Percentiles rank a stretch among this genome's conserved stretches.
Evolutionary conservation across 768 basidiomycete genomes (phyloP).

Genomic region (Dacryopinax primogenitus): DNA sequence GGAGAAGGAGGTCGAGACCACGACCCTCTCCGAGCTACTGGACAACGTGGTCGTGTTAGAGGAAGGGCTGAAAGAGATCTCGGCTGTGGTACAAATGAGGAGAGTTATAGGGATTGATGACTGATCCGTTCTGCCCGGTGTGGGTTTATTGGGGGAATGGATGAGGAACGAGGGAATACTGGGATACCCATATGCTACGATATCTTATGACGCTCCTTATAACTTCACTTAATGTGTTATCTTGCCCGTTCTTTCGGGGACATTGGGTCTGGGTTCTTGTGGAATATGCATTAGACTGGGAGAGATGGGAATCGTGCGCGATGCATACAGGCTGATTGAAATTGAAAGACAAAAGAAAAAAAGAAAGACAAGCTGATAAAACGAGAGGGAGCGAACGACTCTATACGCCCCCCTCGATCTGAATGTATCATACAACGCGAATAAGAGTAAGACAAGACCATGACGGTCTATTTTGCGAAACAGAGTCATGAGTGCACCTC

Average conservation of each 20-base stretch:
- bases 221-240: background rate
- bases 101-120: slow-evolving; percentile 71
- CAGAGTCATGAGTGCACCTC: slow-evolving; percentile 26
- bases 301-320: background rate
- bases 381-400: too few species aligned
- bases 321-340: slow-evolving; percentile 4
- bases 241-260: background rate
- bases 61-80: slow-evolving; percentile 87
- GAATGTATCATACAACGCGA: background rate
- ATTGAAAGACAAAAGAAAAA: background rate
- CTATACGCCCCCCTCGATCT: background rate
- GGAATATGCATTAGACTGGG: background rate
- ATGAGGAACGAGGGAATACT: background rate
- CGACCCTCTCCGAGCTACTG: slow-evolving; percentile 65
- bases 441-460: background rate
- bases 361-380: background rate
- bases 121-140: background rate
- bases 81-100: slow-evolving; percentile 71
- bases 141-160: slow-evolving; percentile 4
- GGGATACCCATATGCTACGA: slow-evolving; percentile 4
- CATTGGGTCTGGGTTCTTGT: background rate
- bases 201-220: background rate
- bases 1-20: slow-evolving; percentile 20
- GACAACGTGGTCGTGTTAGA: slow-evolving; percentile 93
- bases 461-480: slow-evolving; percentile 5